phyloP scores from a whole-genome alignment of 805 yeast genomes.

The Saturnispora besseyi region DNA sequence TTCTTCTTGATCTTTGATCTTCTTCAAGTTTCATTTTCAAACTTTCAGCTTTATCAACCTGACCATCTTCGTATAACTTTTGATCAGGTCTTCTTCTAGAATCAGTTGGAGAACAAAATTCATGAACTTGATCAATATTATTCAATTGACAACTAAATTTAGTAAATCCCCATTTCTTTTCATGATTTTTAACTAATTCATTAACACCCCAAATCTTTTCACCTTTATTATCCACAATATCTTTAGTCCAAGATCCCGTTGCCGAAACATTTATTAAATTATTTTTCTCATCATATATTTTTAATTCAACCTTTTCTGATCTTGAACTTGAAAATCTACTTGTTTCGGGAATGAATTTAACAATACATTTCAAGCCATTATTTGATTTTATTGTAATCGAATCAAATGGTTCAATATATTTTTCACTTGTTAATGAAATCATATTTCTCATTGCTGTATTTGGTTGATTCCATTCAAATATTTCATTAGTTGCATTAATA shows the following conservation, averaged over 20 bases:
- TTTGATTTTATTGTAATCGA: slow-evolving; percentile 58
- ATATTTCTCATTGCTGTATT: slow-evolving; percentile 74
- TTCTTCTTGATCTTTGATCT: slow-evolving; percentile 70
- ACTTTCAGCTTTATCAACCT: slow-evolving; percentile 61
- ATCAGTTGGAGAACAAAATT: slow-evolving; percentile 74
- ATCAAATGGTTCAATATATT: slow-evolving; percentile 80
- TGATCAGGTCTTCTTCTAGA: slow-evolving; percentile 88
- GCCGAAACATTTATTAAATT: slow-evolving; percentile 30
- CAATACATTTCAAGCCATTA: slow-evolving; percentile 57
- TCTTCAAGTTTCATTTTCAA: slow-evolving; percentile 66
- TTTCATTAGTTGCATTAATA: slow-evolving; percentile 45
- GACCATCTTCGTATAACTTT: slow-evolving; percentile 58
- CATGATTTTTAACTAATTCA: slow-evolving; percentile 46
- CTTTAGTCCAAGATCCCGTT: slow-evolving; percentile 80
- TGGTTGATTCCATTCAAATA: slow-evolving; percentile 78
- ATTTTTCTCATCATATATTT: slow-evolving; percentile 29
- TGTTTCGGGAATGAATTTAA: slow-evolving; percentile 61
- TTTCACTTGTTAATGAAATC: slow-evolving; percentile 74
- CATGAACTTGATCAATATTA: slow-evolving; percentile 66
- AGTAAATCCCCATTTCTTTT: slow-evolving; percentile 77
- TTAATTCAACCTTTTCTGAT: slow-evolving; percentile 55
- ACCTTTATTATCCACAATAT: slow-evolving; percentile 38
- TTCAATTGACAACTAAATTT: slow-evolving; percentile 73
- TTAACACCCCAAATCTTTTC: slow-evolving; percentile 64
- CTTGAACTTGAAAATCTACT: slow-evolving; percentile 83